These are phyloP conservation scores for Baudoinia panamericana DNA, from an alignment of 495 filamentous ascomycete species.

Conservation along the genomic window DNA sequence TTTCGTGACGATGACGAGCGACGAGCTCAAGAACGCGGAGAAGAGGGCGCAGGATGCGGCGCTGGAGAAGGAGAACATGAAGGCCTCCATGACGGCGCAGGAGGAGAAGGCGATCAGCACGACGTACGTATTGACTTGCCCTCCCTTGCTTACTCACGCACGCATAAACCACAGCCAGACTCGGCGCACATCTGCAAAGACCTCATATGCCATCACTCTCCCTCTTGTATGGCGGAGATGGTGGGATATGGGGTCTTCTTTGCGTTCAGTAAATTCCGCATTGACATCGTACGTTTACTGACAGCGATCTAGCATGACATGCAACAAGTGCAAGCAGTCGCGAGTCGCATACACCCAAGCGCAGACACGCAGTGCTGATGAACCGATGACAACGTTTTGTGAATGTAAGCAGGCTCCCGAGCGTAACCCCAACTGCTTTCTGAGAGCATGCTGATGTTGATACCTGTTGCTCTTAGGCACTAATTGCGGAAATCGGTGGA, in stretches of 20 bases:
- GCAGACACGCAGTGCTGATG: constrained; percentile 89
- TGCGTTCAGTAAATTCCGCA: constrained; percentile 13
- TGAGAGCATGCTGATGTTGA: too few relatives aligned
- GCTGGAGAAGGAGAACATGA: constrained; percentile 82
- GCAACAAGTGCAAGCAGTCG: constrained; percentile 78
- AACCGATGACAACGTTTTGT: constrained; percentile 77
- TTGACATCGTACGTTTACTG: constrained; percentile 1
- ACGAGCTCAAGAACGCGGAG: constrained; percentile 68
- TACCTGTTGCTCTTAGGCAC: too few relatives aligned
- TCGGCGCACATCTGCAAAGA: constrained; percentile 11
- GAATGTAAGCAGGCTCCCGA: too few relatives aligned
- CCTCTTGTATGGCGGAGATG: background rate
- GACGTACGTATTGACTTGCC: constrained; percentile 37
- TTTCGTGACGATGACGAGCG: constrained; percentile 61
- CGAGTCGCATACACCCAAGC: constrained; percentile 93
- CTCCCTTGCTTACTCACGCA: background rate
- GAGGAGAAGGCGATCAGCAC: constrained; percentile 69
- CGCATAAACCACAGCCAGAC: background rate
- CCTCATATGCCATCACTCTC: constrained; percentile 11
- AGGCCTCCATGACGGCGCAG: constrained; percentile 82
- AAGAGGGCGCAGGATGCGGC: constrained; percentile 51
- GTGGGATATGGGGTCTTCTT: constrained; percentile 19
- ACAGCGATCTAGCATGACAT: constrained; percentile 46
- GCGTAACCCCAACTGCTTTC: too few relatives aligned
- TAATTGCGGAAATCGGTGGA: constrained; percentile 64